Evolutionary conservation across 2,329 filamentous ascomycete genomes (phyloP).

Genomic region (Chrysoporthe cubensis): DNA sequence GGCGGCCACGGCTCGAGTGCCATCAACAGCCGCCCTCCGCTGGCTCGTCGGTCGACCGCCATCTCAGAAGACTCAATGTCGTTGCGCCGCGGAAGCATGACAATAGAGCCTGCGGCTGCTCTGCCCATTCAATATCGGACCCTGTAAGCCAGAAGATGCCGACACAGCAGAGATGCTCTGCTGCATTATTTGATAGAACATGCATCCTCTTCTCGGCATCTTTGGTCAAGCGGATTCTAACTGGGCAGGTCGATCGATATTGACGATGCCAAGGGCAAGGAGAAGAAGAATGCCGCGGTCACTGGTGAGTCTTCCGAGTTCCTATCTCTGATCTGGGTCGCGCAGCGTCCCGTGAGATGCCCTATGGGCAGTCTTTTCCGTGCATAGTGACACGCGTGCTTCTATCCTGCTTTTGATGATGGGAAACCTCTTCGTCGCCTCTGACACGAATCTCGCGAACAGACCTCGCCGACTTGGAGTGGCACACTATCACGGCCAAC

Average conservation of each 20-base stretch:
- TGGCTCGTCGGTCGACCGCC: constrained; percentile 20
- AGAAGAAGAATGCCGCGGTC: constrained; percentile 49
- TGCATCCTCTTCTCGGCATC: constrained; percentile 13
- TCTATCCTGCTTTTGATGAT: neutral
- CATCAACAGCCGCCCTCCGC: neutral
- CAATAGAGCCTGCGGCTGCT: constrained; percentile 45
- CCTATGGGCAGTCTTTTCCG: neutral
- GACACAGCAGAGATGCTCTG: neutral
- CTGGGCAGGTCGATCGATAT: constrained; percentile 55
- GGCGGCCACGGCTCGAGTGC: constrained; percentile 6
- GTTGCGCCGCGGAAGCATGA: constrained; percentile 12
- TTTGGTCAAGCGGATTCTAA: constrained; percentile 24
- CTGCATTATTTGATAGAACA: neutral
- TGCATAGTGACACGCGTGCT: neutral
- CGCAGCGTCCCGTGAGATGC: neutral
- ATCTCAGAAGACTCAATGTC: constrained; percentile 24
- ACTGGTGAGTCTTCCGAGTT: constrained; percentile 41
- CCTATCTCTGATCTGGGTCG: neutral
- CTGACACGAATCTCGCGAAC: neutral
- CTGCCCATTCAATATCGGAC: constrained; percentile 61
- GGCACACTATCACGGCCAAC: constrained; percentile 64
- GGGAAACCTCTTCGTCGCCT: neutral
- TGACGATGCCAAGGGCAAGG: constrained; percentile 55
- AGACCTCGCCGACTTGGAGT: constrained; percentile 68
- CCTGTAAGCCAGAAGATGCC: constrained; percentile 41